phyloP scores from a whole-genome alignment of 345 rosid genomes.

The Pistacia atlantica region DNA sequence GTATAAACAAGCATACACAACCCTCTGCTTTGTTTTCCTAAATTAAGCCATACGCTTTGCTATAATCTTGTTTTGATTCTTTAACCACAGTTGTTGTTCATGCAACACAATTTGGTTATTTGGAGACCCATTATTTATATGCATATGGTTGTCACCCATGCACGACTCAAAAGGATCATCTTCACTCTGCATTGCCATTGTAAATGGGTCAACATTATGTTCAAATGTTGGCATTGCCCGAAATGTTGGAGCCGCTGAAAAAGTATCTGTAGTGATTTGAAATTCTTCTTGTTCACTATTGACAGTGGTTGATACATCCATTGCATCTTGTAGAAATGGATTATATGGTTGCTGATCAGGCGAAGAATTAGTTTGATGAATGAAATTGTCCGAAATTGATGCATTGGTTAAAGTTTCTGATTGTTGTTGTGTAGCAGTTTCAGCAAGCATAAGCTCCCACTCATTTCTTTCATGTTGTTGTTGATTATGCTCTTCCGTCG shows the following conservation, averaged over 20 bases:
- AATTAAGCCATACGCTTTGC: slow-evolving; percentile 50
- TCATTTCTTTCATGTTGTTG: slow-evolving; percentile 17
- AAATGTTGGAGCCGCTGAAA: slow-evolving; percentile 54
- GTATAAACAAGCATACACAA: neutral
- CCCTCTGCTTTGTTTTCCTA: neutral
- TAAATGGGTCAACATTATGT: slow-evolving; percentile 12
- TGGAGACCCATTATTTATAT: slow-evolving; percentile 5
- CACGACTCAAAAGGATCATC: slow-evolving; percentile 57
- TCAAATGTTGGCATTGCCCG: slow-evolving; percentile 24
- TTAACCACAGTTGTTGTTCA: slow-evolving; percentile 73
- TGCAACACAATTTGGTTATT: slow-evolving; percentile 44
- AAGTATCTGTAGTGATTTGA: slow-evolving; percentile 12
- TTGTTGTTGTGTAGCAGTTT: slow-evolving; percentile 32
- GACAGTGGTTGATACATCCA: neutral
- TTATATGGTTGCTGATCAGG: slow-evolving; percentile 33
- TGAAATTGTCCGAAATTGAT: neutral
- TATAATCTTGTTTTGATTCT: slow-evolving; percentile 72
- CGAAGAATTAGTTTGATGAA: slow-evolving; percentile 7
- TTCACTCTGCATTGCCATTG: neutral
- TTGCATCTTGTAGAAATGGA: slow-evolving; percentile 51
- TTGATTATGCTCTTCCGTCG: slow-evolving; percentile 12
- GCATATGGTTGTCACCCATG: neutral
- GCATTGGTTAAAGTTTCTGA: neutral
- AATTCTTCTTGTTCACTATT: slow-evolving; percentile 3
- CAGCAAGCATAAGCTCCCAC: slow-evolving; percentile 64